Evolutionary conservation across 305 asterid genomes (phyloP), one percentile per base, ranked within the genome.

Genomic region (Lippia alba): DNA sequence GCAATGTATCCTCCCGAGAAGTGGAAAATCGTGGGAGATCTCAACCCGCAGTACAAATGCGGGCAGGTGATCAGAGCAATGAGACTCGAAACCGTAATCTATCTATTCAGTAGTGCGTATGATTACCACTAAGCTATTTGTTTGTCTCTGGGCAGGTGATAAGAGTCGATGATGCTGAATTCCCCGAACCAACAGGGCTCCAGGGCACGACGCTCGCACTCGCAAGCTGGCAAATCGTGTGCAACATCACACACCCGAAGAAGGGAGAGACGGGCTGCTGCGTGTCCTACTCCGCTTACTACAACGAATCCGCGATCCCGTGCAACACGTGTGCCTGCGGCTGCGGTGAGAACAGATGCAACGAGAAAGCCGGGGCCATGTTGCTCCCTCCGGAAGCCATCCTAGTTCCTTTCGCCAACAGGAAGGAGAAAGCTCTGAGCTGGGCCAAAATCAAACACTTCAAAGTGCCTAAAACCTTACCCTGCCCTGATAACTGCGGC

Each of bases 261-360:
- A 48, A 15, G 17, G 73, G 69, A 49, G 61, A 67, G 57, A 17
- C 80, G 1, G 59, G 75, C 0, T 81, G 82, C 56, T 78, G 81
- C 16, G 81, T 73, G 5, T 78, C 85, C 12, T 78, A 63, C 40
- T 81, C 83, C 4, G 77, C 83, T 34, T 81, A 68, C 51, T 78
- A 71, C 69, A 74, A 69, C 44, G 81, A 81, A 0, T 72, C 79
- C 2, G 77, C 75, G 3, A 10, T 78, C 2, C 83, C 83, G 0
- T 81, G 83, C 64, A 32, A 39, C n/a, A 36, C 86, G 0, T 81
- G 86, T 48, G 81, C 83, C 1, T 81, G 85, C 17, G 82, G 79
- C 9, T 81, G 82, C 24, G 72, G 51, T 0, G 5, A 8, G 9
- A 4, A 4, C 12, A 50, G 45, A 4, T 81, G 85, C 64, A 61